Evolutionary conservation across 768 basidiomycete species (phyloP), one percentile per base, ranked within the genome.

Genomic region (Tricholoma matsutake): DNA sequence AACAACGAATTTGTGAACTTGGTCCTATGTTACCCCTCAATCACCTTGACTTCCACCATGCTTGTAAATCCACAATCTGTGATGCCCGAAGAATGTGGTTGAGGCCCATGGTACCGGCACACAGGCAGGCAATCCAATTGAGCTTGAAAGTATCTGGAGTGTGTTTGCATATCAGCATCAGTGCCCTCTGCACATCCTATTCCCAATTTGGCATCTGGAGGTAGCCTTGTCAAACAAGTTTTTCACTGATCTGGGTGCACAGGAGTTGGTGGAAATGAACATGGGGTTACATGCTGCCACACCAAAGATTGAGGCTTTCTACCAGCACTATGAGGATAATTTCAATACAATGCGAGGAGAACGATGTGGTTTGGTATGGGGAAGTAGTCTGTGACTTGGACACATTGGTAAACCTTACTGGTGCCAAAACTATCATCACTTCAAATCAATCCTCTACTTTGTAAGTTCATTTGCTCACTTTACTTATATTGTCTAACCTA

Each of bases 241-340:
- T 37, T 70, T 91, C 3, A 71, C 78, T 1, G 79, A 81, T 25
- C 75, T 81, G 0, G 83, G 82, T 3, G 73, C 82, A 0, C 67
- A 86, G 14, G 81, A 83, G 28, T 78, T 83, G 1, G 83, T 94
- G 11, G 81, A 92, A 63, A 81, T 89, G 72, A 85, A 86, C 49
- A 80, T 98, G 28, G 89, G 86, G 0, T 78, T 96, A 57, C 92
- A 95, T 64, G 83, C 88, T 3, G 82, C 88, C 7, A 85, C 86
- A 0, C 94, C 96, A 0, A 88, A 86, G 67, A 82, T 98, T 28
- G 87, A 93, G 61, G 94, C 95, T 0, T 91, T 88, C 68, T 93
- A 89, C 69, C 82, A 88, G 56, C 86, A 86, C 69, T 96, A 94
- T 65, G 65, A 71, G 55, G 71, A 78, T 64, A 68, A 74, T 56